Evolutionary conservation across 2,329 filamentous ascomycete species (phyloP), one percentile per base, ranked within the genome.

Genomic region (Talaromyces amestolkiae): DNA sequence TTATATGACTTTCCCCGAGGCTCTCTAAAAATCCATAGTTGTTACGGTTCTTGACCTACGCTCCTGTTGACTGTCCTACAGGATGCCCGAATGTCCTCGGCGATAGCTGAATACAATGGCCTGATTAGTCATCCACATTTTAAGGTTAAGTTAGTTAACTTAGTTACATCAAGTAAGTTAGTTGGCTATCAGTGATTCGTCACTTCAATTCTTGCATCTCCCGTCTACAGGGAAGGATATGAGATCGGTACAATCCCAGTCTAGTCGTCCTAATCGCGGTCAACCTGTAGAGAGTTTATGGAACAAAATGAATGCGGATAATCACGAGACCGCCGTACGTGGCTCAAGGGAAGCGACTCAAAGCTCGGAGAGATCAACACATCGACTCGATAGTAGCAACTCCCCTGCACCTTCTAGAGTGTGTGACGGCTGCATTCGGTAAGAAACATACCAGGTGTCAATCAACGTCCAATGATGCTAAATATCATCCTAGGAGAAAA

Each of bases 371-470:
- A 31, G 24, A 31, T 51, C 47, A 10, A 31, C 47, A 35, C 51
- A 17, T 33, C 17, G 17, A 7, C 47, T 51, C 3, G 9, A 51
- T 10, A 51, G 17, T 54, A 13, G 31, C 17, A 19, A 8, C 35
- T 33, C 51, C 19, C 51, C 27, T 35, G 31, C 51, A 22, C 8
- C 9, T 17, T 63, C 35, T 33, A 63, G 62, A 47, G 66, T 69
- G 8, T 69, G 68, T 37, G 68, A 69, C 61, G 66, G 33, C 4
- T 69, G 68, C 31, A 69, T 68, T n/a, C 35, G 63, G 68, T 68
- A 68, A 43, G n/a, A 47, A 22, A 33, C 27, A 8, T n/a, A 8
- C 27, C 27, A 31, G 27, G 7, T 31, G 6, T n/a, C 19, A 22
- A 27, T 13, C 11, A 51, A 10, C 2, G 43, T 19, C 9, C 9